A percentile compares a stretch with the other conserved stretches of the same genome.
Conservation (phyloP, 116 monocot species). For the Posidonia oceanica region DNA sequence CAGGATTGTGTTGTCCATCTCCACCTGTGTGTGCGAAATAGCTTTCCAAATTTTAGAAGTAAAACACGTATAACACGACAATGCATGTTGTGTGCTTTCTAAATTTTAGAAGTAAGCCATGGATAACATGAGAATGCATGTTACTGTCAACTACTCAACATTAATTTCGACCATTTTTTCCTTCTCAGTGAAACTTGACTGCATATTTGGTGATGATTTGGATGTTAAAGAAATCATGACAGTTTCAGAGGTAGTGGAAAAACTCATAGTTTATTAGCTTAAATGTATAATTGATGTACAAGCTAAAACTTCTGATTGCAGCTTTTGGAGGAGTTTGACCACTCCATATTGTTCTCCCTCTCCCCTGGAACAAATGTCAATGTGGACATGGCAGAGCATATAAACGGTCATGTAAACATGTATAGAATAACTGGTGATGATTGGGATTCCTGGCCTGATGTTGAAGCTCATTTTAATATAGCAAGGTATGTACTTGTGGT, state of each 20-base stretch:
- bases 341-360: constrained; percentile 50
- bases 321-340: constrained; percentile 57
- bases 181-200: constrained; percentile 76
- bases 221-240: constrained; percentile 58
- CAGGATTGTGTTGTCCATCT: no score
- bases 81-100: no score
- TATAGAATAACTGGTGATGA: constrained; percentile 86
- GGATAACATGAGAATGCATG: no score
- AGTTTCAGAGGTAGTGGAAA: constrained; percentile 51
- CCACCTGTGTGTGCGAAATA: no score
- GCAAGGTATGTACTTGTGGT: constrained; percentile 32
- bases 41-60: no score
- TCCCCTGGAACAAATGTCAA: constrained; percentile 68
- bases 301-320: constrained; percentile 13
- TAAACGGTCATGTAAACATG: constrained; percentile 58
- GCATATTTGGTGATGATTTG: constrained; percentile 83
- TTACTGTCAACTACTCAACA: not conserved
- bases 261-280: not conserved
- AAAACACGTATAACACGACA: no score
- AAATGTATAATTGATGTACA: not conserved
- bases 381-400: constrained; percentile 44
- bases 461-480: constrained; percentile 63
- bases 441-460: constrained; percentile 86
- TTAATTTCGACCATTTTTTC: not conserved
- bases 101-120: no score